A percentile compares a stretch with the other conserved stretches of the same genome.
phyloP scores from a whole-genome alignment of 129 eudicot species.

The Glebionis coronaria region DNA sequence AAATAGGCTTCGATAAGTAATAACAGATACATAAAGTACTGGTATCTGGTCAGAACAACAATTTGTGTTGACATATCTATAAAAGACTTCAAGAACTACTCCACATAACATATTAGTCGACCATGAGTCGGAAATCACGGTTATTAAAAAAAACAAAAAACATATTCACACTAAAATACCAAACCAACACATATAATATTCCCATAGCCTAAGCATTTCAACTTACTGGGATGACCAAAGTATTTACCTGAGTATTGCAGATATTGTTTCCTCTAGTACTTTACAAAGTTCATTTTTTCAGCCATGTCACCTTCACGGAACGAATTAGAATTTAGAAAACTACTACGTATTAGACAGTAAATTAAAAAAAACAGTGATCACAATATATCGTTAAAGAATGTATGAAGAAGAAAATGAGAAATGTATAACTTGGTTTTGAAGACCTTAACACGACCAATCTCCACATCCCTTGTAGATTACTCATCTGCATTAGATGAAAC shows the following conservation, averaged over 20 bases:
- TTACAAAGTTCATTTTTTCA: constrained; percentile 84
- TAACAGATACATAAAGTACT: not conserved
- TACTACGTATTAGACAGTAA: too few species aligned
- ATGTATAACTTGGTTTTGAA: too few species aligned
- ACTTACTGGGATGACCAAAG: not conserved
- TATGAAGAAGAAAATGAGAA: too few species aligned
- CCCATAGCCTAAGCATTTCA: not conserved
- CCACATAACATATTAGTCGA: not conserved
- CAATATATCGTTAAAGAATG: too few species aligned
- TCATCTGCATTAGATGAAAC: too few species aligned
- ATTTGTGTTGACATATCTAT: not conserved
- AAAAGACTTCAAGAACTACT: not conserved
- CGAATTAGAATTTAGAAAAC: not conserved
- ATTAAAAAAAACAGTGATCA: too few species aligned
- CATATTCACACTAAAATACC: not conserved
- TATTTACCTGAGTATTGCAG: constrained; percentile 74
- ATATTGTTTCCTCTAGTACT: constrained; percentile 78
- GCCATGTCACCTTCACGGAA: constrained; percentile 66
- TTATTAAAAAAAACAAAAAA: too few species aligned
- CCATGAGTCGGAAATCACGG: too few species aligned
- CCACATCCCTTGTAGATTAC: too few species aligned
- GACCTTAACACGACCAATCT: too few species aligned
- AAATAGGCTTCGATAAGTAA: not conserved
- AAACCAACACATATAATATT: not conserved
- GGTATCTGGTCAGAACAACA: not conserved